Base-by-base conservation (phyloP, 148 eudicot species). In the Polygonum maritimum region DNA sequence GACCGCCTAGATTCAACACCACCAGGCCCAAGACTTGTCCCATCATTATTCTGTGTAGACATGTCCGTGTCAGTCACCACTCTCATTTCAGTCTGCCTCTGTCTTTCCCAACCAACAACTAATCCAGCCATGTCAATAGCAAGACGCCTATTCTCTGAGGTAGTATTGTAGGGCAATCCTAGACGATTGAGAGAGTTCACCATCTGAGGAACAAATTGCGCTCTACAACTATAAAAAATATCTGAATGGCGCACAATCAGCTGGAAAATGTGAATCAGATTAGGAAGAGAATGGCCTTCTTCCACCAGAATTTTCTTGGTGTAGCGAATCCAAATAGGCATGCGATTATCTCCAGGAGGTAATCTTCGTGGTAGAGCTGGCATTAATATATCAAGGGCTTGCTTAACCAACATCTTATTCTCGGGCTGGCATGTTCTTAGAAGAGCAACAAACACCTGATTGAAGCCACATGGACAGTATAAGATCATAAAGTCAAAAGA, bases 171-270 rank as follows among this genome's bases (percentile, higher is more conserved):
- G 13, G 99, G 99, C 80, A 96, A 84, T 45, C 99, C 99, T 71
- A 96, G 92, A 62, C 99, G 92, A 82, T 96, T 96, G 19, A 96
- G 93, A 83, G 98, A 89, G 80, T 96, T 96, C 26, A 96, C 98
- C 98, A 96, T 96, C 85, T 96, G 99, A 70, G 99, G 99, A 6
- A 96, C 99, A 89, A 96, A 96, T 78, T 96, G 99, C 51, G 98
- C 99, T 88, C 99, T 83, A 80, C 97, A 91, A 75, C 97, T 89
- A 84, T 91, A 96, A 79, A 96, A 96, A 58, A 96, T 91, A 91
- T 96, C 98, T 78, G 99, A 92, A 86, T 96, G 99, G 79, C 98
- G 97, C 76, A 96, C 99, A 83, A 96, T 96, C 73, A 96, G 92
- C 85, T 96, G 99, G 82, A 92, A 96, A 76, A 96, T 96, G 82